Percentiles rank a stretch among this genome's conserved stretches.
Conservation (phyloP, 495 filamentous ascomycete species). For the Xylaria venustula region DNA sequence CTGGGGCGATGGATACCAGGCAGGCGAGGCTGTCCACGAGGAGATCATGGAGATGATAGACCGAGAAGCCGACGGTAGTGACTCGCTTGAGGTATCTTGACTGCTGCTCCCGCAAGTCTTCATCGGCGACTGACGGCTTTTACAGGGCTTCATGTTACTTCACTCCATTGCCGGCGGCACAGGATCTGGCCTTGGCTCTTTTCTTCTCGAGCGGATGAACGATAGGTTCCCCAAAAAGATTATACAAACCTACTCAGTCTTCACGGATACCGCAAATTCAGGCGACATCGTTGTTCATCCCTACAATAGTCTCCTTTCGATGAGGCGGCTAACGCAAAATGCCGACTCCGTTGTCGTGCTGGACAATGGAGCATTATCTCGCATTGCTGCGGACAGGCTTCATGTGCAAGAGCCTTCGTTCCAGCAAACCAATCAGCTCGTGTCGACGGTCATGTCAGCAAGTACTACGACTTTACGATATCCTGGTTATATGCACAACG, state of each 20-base stretch:
- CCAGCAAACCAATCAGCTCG: conserved; percentile 95
- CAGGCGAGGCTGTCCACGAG: conserved; percentile 89
- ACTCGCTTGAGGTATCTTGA: conserved; percentile 75
- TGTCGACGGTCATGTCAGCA: conserved; percentile 98
- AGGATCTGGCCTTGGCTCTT: conserved; percentile 90
- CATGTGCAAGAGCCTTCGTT: conserved; percentile 94
- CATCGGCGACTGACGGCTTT: neutral
- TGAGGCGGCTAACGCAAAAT: conserved; percentile 89
- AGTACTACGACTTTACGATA: conserved; percentile 95
- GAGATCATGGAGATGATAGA: conserved; percentile 99
- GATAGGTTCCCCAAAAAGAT: conserved; percentile 98
- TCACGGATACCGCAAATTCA: conserved; percentile 81
- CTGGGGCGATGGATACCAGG: conserved; percentile 93
- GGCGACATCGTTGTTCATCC: conserved; percentile 95
- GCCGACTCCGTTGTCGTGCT: conserved; percentile 98
- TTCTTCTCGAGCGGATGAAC: conserved; percentile 93
- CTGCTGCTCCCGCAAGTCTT: neutral
- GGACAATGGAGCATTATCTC: conserved; percentile 89
- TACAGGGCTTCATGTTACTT: conserved; percentile 91
- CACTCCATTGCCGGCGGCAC: conserved; percentile 98
- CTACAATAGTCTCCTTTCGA: conserved; percentile 92
- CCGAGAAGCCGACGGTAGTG: conserved; percentile 95
- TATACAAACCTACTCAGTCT: conserved; percentile 98
- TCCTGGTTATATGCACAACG: conserved; percentile 99
- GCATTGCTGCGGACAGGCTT: conserved; percentile 90